phyloP scores from a whole-genome alignment of 805 yeast species.

The Zygotorulaspora chibaensis region DNA sequence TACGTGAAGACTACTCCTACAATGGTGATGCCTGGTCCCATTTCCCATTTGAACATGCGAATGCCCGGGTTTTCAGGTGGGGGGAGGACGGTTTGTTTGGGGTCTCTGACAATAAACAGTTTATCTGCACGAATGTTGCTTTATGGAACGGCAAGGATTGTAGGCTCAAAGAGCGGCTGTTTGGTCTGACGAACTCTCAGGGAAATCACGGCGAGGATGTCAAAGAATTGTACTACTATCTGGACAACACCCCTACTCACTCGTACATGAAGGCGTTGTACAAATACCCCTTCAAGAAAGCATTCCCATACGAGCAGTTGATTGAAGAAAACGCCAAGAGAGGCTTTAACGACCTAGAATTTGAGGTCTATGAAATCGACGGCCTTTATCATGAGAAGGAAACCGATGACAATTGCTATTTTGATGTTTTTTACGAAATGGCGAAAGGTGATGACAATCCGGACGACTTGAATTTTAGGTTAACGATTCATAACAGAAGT shows the following conservation, averaged over 20 bases:
- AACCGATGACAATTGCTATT: slow-evolving; percentile 60
- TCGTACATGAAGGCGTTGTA: slow-evolving; percentile 87
- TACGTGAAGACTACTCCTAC: slow-evolving; percentile 80
- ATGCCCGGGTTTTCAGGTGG: slow-evolving; percentile 83
- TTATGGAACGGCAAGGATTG: slow-evolving; percentile 90
- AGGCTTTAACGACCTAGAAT: slow-evolving; percentile 66
- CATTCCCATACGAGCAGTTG: slow-evolving; percentile 74
- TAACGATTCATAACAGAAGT: slow-evolving; percentile 84
- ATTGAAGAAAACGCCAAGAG: slow-evolving; percentile 63
- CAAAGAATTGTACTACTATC: slow-evolving; percentile 76
- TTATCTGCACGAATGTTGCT: slow-evolving; percentile 72
- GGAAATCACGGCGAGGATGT: slow-evolving; percentile 98
- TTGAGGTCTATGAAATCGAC: slow-evolving; percentile 72
- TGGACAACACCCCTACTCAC: slow-evolving; percentile 91
- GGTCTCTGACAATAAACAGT: slow-evolving; percentile 76
- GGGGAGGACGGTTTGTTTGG: slow-evolving; percentile 96
- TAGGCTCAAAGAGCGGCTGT: slow-evolving; percentile 77
- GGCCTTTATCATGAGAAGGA: slow-evolving; percentile 56
- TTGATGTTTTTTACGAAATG: slow-evolving; percentile 85
- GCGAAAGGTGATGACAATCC: slow-evolving; percentile 80
- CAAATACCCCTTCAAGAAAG: slow-evolving; percentile 81
- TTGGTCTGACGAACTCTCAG: slow-evolving; percentile 86
- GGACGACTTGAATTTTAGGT: slow-evolving; percentile 73
- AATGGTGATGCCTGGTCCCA: slow-evolving; percentile 89
- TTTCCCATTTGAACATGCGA: slow-evolving; percentile 81